A percentile compares a stretch with the other conserved stretches of the same genome.
These are phyloP conservation scores for Hymenoscyphus infarciens DNA, from an alignment of 2,329 filamentous ascomycete species.

Conservation along the genomic window DNA sequence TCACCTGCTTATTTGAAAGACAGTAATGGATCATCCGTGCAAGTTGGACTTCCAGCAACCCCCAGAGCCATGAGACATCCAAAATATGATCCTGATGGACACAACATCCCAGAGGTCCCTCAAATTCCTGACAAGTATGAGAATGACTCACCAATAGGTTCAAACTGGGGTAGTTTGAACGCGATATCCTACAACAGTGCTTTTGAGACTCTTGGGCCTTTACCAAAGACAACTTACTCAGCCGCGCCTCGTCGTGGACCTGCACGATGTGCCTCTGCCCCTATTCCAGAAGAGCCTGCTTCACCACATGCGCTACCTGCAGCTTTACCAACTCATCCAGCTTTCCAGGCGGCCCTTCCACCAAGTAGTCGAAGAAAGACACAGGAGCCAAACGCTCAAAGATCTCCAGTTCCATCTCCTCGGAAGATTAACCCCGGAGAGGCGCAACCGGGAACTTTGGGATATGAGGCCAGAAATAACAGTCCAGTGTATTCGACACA, in stretches of 20 bases:
- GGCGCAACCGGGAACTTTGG: constrained; percentile 32
- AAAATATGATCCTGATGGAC: constrained; percentile 59
- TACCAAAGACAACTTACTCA: constrained; percentile 36
- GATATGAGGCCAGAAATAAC: constrained; percentile 32
- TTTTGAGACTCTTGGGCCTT: constrained; percentile 31
- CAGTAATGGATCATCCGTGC: constrained; percentile 45
- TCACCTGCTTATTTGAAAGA: constrained; percentile 39
- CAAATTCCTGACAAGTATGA: constrained; percentile 48
- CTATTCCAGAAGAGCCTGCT: constrained; percentile 45
- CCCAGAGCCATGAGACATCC: constrained; percentile 85
- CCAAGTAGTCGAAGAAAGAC: constrained; percentile 34
- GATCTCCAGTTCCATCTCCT: constrained; percentile 24
- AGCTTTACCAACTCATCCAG: constrained; percentile 40
- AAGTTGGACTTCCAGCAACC: constrained; percentile 81
- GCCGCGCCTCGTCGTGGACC: constrained; percentile 46
- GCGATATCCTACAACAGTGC: constrained; percentile 27
- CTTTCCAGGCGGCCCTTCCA: constrained; percentile 39
- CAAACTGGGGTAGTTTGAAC: constrained; percentile 28
- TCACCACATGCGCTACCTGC: constrained; percentile 34
- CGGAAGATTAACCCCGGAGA: constrained; percentile 34
- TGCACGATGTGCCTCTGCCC: constrained; percentile 61
- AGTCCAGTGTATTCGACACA: constrained; percentile 26
- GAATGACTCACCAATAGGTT: constrained; percentile 16
- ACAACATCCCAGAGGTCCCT: constrained; percentile 55
- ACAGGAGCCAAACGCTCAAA: constrained; percentile 23